Evolutionary conservation across 306 rosid species (phyloP).

Genomic region (Dryas drummondii): DNA sequence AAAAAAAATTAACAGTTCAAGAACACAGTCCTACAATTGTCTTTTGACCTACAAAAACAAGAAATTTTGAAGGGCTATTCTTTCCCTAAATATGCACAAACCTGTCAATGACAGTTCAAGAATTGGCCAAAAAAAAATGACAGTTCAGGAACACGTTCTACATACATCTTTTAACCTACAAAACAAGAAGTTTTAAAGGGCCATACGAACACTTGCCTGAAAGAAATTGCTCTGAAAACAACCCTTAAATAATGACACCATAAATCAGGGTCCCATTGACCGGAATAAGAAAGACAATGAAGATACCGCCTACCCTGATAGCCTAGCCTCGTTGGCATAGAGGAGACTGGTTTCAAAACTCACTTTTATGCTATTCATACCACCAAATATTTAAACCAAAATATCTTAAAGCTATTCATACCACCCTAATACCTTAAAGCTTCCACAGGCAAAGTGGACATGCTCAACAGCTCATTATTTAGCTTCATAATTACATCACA

Average conservation of each 20-base stretch:
- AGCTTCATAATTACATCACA: not conserved
- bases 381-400: not conserved
- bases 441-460: not conserved
- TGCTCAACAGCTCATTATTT: not conserved
- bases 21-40: too few species aligned
- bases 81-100: not conserved
- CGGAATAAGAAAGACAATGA: not conserved
- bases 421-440: not conserved
- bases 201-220: not conserved
- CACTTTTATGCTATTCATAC: not conserved
- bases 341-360: not conserved
- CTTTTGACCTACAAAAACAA: too few species aligned
- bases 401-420: not conserved
- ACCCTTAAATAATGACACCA: not conserved
- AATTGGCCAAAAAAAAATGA: too few species aligned
- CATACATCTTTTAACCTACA: too few species aligned
- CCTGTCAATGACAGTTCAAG: not conserved
- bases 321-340: not conserved
- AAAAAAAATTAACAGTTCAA: not conserved
- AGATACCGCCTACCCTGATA: not conserved
- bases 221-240: not conserved
- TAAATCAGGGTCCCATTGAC: not conserved
- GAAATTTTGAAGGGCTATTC: too few species aligned
- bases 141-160: too few species aligned
- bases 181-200: too few species aligned